A percentile compares a stretch with the other conserved stretches of the same genome.
These are phyloP conservation scores for Sechiopsis laciniata DNA, from an alignment of 306 rosid species.

Conservation along the genomic window DNA sequence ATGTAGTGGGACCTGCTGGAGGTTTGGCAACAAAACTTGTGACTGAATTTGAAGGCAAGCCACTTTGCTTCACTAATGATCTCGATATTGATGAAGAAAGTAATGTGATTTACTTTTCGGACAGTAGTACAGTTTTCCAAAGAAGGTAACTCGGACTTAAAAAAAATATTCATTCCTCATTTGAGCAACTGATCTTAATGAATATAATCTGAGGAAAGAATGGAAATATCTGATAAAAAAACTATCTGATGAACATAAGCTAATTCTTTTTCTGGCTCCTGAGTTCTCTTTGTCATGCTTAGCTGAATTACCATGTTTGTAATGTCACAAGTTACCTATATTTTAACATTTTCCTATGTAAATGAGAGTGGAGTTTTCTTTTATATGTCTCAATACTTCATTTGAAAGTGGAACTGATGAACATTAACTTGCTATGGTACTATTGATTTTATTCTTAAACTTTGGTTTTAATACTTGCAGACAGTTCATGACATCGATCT, in stretches of 20 bases:
- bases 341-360: background rate
- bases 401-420: no score
- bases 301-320: background rate
- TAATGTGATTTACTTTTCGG: conserved; percentile 70
- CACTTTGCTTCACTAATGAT: conserved; percentile 71
- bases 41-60: conserved; percentile 63
- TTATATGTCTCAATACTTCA: background rate
- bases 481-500: conserved; percentile 57
- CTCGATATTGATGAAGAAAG: conserved; percentile 65
- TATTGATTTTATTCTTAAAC: background rate
- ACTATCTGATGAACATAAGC: background rate
- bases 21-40: conserved; percentile 70
- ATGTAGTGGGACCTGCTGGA: conserved; percentile 71
- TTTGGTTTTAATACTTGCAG: conserved; percentile 35
- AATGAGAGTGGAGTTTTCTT: background rate
- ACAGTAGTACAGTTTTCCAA: conserved; percentile 52
- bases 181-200: conserved; percentile 16
- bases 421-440: background rate
- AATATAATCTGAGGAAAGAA: background rate
- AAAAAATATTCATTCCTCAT: background rate
- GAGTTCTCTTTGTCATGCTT: background rate
- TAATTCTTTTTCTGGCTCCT: background rate
- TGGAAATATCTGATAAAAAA: conserved; percentile 2
- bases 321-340: background rate
- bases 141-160: conserved; percentile 55